Base-by-base conservation (phyloP, 2,329 filamentous ascomycete species). In the Paracoccidioides brasiliensis region DNA sequence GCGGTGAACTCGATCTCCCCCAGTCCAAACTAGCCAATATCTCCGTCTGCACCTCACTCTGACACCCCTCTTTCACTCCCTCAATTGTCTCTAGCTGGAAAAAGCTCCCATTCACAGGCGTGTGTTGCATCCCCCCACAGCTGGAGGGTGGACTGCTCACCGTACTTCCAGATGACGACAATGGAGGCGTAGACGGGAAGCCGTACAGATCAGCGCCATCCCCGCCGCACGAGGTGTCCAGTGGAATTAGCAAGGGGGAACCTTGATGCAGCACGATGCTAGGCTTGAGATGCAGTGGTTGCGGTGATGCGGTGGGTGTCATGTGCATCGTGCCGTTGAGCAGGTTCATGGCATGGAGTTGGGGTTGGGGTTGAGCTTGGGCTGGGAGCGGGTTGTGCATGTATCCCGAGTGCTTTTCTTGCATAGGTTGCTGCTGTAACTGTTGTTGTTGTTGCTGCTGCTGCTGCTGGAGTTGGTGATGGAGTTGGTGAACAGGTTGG, bases 181-280 rank as follows among this genome's bases (percentile, higher is more conserved):
- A 79, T 48, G 90, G 86, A 51, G 90, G 90, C 22, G 90, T 96
- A 6, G 88, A 84, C 38, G 90, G 90, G 67, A 88, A 88, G 72
- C 84, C 87, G 61, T 82, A 79, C 63, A 77, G 72, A 57, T 85
- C 81, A 35, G 73, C 22, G 4, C 41, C 9, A 8, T 22, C 22
- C 4, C 83, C 79, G 63, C 78, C 74, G 59, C 86, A 80, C 63
- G 90, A 85, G 14, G 87, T 88, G 70, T 95, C 86, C 61, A 95
- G 74, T 64, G 89, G 77, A 61, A 80, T 66, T 53, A 77, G 66
- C 69, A 72, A 64, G 68, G 72, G 71, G 70, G 80, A 62, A 10
- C 74, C 78, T 55, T 83, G 78, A 64, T 82, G 78, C 60, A 83
- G 73, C 55, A 84, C 69, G 67, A 93, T 87, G 45, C 81, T 79